phyloP scores from a whole-genome alignment of 176 grass and related monocot species.

The Raddia guianensis region DNA sequence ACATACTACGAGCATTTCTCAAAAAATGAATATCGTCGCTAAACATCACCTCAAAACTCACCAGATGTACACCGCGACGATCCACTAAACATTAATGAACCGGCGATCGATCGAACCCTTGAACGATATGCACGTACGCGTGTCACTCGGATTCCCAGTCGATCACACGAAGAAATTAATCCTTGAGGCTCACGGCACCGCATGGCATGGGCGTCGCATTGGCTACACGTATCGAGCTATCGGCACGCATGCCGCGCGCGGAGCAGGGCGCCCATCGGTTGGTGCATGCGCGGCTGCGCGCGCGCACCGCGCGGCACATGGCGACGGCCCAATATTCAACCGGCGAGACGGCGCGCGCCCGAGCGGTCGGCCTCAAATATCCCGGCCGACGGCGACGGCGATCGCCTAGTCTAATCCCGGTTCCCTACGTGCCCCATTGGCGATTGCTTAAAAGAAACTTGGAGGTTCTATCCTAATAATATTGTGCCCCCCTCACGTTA shows the following conservation, averaged over 20 bases:
- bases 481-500: background rate
- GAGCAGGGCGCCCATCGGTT: background rate
- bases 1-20: background rate
- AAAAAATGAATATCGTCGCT: no score
- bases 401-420: background rate
- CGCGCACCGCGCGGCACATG: slow-evolving; percentile 36
- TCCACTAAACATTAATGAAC: no score
- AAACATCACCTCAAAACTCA: no score
- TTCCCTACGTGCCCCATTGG: background rate
- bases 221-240: background rate
- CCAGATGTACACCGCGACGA: no score
- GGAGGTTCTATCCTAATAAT: background rate
- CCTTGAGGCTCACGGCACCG: no score
- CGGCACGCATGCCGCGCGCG: no score
- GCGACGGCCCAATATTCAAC: background rate
- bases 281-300: background rate
- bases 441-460: background rate
- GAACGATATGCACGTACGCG: no score
- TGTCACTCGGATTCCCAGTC: no score
- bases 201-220: background rate
- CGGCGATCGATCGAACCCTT: no score
- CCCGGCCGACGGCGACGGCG: slow-evolving; percentile 1
- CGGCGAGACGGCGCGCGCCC: slow-evolving; percentile 21
- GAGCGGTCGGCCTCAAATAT: slow-evolving; percentile 11
- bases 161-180: no score